Evolutionary conservation across 2,329 filamentous ascomycete genomes (phyloP).

Genomic region (Thermothelomyces thermophilus): DNA sequence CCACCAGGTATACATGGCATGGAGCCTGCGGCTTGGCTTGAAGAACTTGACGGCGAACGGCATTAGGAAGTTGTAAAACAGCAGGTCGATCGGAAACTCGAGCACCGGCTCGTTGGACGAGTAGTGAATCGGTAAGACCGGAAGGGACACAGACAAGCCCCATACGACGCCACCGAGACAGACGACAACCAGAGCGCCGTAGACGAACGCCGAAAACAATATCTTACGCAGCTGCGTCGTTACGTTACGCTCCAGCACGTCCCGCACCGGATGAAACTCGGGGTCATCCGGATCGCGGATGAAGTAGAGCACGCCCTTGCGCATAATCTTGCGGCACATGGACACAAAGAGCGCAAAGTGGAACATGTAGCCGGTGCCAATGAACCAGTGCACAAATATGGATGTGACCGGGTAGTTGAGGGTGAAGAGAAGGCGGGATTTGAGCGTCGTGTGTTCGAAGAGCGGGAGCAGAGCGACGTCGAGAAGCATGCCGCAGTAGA

Average conservation of each 20-base stretch:
- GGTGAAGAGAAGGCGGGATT: constrained; percentile 72
- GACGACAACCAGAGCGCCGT: constrained; percentile 84
- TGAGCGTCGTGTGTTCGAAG: constrained; percentile 73
- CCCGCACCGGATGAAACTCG: constrained; percentile 93
- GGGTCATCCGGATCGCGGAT: constrained; percentile 97
- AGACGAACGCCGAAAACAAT: constrained; percentile 89
- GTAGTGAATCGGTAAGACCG: constrained; percentile 86
- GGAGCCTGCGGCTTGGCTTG: constrained; percentile 76
- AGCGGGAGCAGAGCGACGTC: constrained; percentile 84
- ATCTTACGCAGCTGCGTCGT: constrained; percentile 94
- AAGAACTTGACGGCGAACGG: constrained; percentile 78
- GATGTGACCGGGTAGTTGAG: constrained; percentile 76
- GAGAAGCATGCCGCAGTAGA: constrained; percentile 89
- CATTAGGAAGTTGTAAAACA: constrained; percentile 97
- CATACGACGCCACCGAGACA: constrained; percentile 95
- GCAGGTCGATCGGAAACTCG: constrained; percentile 87
- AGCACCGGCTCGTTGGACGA: constrained; percentile 85
- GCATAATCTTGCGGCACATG: constrained; percentile 98
- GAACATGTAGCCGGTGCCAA: constrained; percentile 99
- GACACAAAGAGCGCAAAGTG: constrained; percentile 98
- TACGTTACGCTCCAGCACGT: constrained; percentile 89
- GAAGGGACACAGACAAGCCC: constrained; percentile 65
- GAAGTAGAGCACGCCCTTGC: constrained; percentile 91
- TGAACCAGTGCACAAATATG: constrained; percentile 96
- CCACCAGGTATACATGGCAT: constrained; percentile 92